Conservation (phyloP, 176 grass and related monocot species). For the bread wheat (Triticum aestivum) region IWGSC_CS_RefSeq_v2.1 NC_057801.1:682294888-682295387, state of each 20-base stretch:
- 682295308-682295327: constrained; percentile 60
- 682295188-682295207: background rate
- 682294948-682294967: background rate
- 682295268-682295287: constrained; percentile 78
- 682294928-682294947: background rate
- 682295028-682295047: background rate
- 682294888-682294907: background rate
- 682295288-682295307: constrained; percentile 64
- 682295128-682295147: background rate
- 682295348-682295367: background rate
- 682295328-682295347: background rate
- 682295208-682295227: background rate
- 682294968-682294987: constrained; percentile 8
- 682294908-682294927: background rate
- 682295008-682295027: background rate
- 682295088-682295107: background rate
- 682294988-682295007: constrained; percentile 20
- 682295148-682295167: background rate
- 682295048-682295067: background rate
- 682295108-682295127: background rate
- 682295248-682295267: constrained; percentile 50
- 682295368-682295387: constrained; percentile 37
- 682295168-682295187: background rate
- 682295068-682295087: background rate
- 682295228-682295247: background rate